Conservation (phyloP, 257 asterid genomes). For the Parsonsia alboflavescens region DNA sequence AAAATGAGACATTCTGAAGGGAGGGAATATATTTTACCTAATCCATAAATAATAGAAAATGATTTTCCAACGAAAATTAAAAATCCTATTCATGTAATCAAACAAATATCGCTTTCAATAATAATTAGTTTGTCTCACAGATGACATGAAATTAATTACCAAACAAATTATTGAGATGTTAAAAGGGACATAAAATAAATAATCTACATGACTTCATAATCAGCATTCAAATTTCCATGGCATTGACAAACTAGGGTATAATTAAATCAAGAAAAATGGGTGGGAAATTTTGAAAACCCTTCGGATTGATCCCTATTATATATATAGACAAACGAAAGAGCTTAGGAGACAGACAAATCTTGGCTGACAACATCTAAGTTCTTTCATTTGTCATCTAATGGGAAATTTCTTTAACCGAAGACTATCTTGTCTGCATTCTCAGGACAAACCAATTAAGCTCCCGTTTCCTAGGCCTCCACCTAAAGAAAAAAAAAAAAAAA, state of each 20-base stretch:
- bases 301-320: neutral
- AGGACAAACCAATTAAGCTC: conserved; percentile 11
- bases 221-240: neutral
- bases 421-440: conserved; percentile 19
- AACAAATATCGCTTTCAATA: neutral
- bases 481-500: conserved; percentile 24
- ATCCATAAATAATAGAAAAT: no score
- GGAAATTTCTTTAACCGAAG: conserved; percentile 6
- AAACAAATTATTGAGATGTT: no score
- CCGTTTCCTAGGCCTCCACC: conserved; percentile 36
- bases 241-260: neutral
- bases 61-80: no score
- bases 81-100: no score
- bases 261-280: neutral
- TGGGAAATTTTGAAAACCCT: neutral
- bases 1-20: no score
- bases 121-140: neutral
- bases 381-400: conserved; percentile 18
- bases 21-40: no score
- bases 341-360: conserved; percentile 25
- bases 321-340: conserved; percentile 24
- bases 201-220: neutral
- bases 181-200: no score
- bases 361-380: conserved; percentile 10
- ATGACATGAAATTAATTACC: neutral